Base-by-base conservation (phyloP, 2,329 filamentous ascomycete species). In the Colletotrichum agaves region DNA sequence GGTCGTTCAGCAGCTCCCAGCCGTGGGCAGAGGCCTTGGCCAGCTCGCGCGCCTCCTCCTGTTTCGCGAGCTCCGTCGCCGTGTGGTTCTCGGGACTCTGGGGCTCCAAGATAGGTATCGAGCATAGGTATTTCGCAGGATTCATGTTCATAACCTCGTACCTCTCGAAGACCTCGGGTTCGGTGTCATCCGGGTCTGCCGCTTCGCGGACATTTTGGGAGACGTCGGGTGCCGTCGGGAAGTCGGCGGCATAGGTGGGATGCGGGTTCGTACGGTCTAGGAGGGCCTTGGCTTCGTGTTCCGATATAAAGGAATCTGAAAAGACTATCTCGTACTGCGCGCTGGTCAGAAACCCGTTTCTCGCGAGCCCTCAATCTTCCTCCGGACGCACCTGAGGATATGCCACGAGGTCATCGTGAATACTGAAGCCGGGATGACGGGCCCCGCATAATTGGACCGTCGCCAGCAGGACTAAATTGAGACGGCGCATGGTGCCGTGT, bases 331-430 rank as follows among this genome's bases (percentile, higher is more conserved):
- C 91, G 75, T 92, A 98, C 91, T 98, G 76, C 8, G 17, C 37
- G 2, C 8, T 21, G 5, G 35, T 56, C 17, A 43, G 43, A n/a
- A 63, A 37, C 64, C 53, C 61, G 50, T 57, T 21, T 59, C 4
- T n/a, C 13, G 49, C 49, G 44, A 49, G 31, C 50, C 53, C 46
- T 15, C 27, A 35, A n/a, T 27, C 41, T 46, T 59, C 60, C 27
- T 46, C 74, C 83, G 39, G 46, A 55, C 65, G 71, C 83, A 95
- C 93, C 86, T 96, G 93, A 11, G 94, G 94, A 79, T 91, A 93
- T 17, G 93, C 93, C 63, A 97, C 85, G 58, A 97, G 79, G 77
- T 98, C 94, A 76, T 97, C 93, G 74, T 96, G 90, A 63, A 97
- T 92, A 80, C 91, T 97, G 82, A 97, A 97, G 61, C 83, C 81